Conservation (phyloP, 208 protist genomes). For the Leishmania arabica region DNA sequence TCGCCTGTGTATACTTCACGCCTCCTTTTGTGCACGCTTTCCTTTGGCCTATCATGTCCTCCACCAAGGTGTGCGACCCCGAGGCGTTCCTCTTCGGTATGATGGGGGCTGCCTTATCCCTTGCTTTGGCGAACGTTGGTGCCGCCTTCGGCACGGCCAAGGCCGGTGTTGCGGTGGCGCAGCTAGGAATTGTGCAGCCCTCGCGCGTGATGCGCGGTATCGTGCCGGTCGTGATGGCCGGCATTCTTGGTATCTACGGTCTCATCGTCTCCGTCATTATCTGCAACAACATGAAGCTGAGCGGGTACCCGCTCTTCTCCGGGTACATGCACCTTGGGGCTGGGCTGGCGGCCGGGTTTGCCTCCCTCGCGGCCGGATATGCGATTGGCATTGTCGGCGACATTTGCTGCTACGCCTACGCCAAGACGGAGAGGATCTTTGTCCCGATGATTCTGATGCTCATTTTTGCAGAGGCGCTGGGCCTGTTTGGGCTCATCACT, state of each 20-base stretch:
- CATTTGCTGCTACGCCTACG: slow-evolving; percentile 92
- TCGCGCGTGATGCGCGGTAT: slow-evolving; percentile 95
- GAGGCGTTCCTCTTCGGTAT: slow-evolving; percentile 94
- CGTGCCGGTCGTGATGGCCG: slow-evolving; percentile 93
- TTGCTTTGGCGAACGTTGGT: slow-evolving; percentile 94
- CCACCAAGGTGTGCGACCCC: slow-evolving; percentile 46
- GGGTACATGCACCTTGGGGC: slow-evolving; percentile 97
- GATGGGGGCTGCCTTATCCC: slow-evolving; percentile 91
- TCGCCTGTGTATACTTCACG: not conserved
- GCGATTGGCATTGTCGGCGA: slow-evolving; percentile 99
- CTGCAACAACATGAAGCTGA: slow-evolving; percentile 84
- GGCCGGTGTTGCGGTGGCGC: slow-evolving; percentile 95
- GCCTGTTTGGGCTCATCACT: slow-evolving; percentile 98
- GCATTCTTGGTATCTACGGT: slow-evolving; percentile 93
- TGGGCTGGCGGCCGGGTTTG: slow-evolving; percentile 95
- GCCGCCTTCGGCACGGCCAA: slow-evolving; percentile 99
- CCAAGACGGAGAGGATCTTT: slow-evolving; percentile 97
- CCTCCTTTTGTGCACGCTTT: not conserved
- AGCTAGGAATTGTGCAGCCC: slow-evolving; percentile 96
- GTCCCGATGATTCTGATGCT: slow-evolving; percentile 99
- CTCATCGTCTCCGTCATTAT: slow-evolving; percentile 90
- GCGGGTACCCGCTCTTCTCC: slow-evolving; percentile 67
- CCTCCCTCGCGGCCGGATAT: slow-evolving; percentile 96
- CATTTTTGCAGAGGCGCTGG: slow-evolving; percentile 99
- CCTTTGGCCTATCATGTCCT: slow-evolving; percentile 1